Base-by-base conservation (phyloP, 495 filamentous ascomycete species). In the Usnea hakonensis region DNA sequence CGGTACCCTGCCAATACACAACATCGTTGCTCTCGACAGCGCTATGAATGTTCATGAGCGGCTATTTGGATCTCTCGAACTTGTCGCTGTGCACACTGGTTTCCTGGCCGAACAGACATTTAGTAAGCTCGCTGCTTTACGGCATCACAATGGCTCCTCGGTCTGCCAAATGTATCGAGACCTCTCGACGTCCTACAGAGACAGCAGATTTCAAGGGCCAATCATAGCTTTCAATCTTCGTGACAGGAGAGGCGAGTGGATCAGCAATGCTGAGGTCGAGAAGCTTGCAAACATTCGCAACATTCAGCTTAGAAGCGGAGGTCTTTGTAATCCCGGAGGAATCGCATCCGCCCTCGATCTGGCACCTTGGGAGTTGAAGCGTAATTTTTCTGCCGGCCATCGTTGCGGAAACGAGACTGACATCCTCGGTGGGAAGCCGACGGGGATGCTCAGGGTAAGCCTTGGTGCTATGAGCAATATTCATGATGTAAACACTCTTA, bases 1-100 rank as follows among this genome's bases (percentile, higher is more conserved):
- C 71, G 89, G 89, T 5, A 92, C 89, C 9, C 70, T 89, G 8
- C 86, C 88, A n/a, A 89, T 90, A 65, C 89, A 90, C 71, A 87
- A 75, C 65, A 90, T 92, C 64, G 70, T 90, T 32, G 88, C 87
- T 1, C 79, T 93, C 13, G 85, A 82, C 1, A 79, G 80, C 67
- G 89, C 87, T 6, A 82, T 93, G 33, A 78, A 82, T n/a, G 77
- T 83, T 3, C 88, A 91, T 68, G 65, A 73, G 36, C 75, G 73
- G 40, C 69, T 93, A 7, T 92, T 82, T 69, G 77, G 79, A 3
- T 82, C 79, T 13, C 86, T 89, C 78, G 75, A 77, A 40, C 75
- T 73, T 43, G 79, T 91, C 30, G 85, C 86, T 17, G 70, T 73
- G 14, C 87, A 92, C 69, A 86, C 86, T 8, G 74, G 80, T 0